Percentiles rank a stretch among this genome's conserved stretches.
Conservation (phyloP, 2,329 filamentous ascomycete species). For the Neonectria sp. region DNA sequence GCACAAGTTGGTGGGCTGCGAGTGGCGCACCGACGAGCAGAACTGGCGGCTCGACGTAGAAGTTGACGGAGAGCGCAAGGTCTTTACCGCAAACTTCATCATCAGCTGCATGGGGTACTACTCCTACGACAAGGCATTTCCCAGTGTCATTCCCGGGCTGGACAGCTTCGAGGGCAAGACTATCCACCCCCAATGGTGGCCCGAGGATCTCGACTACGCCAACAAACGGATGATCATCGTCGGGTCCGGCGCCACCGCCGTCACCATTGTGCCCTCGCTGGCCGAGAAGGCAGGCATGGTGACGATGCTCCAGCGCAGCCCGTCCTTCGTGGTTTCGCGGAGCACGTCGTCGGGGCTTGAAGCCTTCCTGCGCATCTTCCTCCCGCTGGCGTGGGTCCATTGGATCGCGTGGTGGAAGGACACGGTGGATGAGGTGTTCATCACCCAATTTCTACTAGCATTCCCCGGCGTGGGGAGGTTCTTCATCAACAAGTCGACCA, state of each 20-base stretch:
- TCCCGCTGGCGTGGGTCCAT: conserved; percentile 65
- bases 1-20: conserved; percentile 63
- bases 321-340: conserved; percentile 76
- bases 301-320: conserved; percentile 87
- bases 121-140: conserved; percentile 76
- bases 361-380: conserved; percentile 55
- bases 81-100: conserved; percentile 67
- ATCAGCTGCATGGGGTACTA: conserved; percentile 78
- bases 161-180: conserved; percentile 75
- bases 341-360: conserved; percentile 58
- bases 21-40: conserved; percentile 71
- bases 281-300: conserved; percentile 75
- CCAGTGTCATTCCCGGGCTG: conserved; percentile 76
- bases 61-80: conserved; percentile 41
- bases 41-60: conserved; percentile 68
- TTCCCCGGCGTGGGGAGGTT: conserved; percentile 45
- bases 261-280: conserved; percentile 82
- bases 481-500: conserved; percentile 60
- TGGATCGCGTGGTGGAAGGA: conserved; percentile 65
- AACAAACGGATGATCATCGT: conserved; percentile 80
- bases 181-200: conserved; percentile 85
- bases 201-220: conserved; percentile 74
- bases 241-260: conserved; percentile 83
- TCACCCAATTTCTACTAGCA: conserved; percentile 51
- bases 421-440: conserved; percentile 62